These are phyloP conservation scores for Sporothrix brasiliensis DNA, from an alignment of 2,329 filamentous ascomycete species.

Conservation along the genomic window DNA sequence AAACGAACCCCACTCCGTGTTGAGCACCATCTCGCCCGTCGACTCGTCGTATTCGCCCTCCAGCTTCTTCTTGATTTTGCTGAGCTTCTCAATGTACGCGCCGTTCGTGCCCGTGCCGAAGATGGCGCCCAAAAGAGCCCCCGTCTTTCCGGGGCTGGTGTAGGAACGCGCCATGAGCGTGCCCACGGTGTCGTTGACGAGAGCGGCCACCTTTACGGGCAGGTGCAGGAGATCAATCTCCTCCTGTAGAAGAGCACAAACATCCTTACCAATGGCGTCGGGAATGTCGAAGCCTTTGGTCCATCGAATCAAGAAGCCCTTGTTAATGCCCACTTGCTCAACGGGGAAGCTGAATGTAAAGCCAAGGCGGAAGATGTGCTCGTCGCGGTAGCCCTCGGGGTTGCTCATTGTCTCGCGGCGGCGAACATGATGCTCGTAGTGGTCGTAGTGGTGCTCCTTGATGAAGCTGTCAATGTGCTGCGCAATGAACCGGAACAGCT, in stretches of 20 bases:
- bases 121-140: constrained; percentile 90
- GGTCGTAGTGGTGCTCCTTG: constrained; percentile 81
- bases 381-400: constrained; percentile 63
- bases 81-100: constrained; percentile 90
- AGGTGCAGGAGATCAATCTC: constrained; percentile 87
- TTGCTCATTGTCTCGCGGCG: constrained; percentile 64
- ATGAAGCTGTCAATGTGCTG: constrained; percentile 91
- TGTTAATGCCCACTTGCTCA: constrained; percentile 91
- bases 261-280: constrained; percentile 92
- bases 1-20: constrained; percentile 98
- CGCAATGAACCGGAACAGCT: constrained; percentile 90
- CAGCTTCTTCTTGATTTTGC: constrained; percentile 78
- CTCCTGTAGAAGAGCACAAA: constrained; percentile 83
- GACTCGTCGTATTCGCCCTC: constrained; percentile 72
- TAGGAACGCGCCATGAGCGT: constrained; percentile 98
- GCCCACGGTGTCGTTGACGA: constrained; percentile 97
- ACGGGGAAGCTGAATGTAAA: constrained; percentile 99
- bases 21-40: constrained; percentile 95
- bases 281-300: constrained; percentile 98
- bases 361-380: constrained; percentile 88
- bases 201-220: constrained; percentile 89
- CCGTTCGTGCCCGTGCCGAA: constrained; percentile 98
- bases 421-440: constrained; percentile 72
- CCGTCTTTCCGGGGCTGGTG: constrained; percentile 82
- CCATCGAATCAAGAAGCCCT: constrained; percentile 91